These are phyloP conservation scores for Biscogniauxia marginata DNA, from an alignment of 2,329 filamentous ascomycete species.

Conservation along the genomic window DNA sequence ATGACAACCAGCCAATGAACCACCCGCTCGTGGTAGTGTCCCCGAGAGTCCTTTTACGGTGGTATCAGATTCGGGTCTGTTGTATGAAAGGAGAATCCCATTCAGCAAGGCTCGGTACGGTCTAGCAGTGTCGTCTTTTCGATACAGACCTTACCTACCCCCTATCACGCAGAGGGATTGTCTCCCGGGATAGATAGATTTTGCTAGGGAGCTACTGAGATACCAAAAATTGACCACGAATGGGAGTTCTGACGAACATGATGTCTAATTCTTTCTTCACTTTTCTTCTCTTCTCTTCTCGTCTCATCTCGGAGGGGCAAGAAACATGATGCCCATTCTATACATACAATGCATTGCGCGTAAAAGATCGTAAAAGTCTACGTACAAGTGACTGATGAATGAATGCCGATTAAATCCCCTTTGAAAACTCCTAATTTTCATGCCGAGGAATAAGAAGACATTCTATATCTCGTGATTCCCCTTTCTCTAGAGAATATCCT, in stretches of 20 bases:
- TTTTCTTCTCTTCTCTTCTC: not conserved
- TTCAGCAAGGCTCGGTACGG: slow-evolving; percentile 15
- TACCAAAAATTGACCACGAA: slow-evolving; percentile 20
- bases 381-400: too few species aligned
- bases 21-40: slow-evolving; percentile 18
- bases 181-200: slow-evolving; percentile 12
- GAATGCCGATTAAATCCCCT: not conserved
- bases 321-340: not conserved
- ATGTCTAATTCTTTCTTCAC: slow-evolving; percentile 6
- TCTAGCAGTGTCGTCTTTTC: slow-evolving; percentile 28
- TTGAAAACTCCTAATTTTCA: too few species aligned
- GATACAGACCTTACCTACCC: slow-evolving; percentile 21
- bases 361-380: not conserved
- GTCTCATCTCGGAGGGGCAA: not conserved
- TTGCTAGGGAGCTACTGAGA: slow-evolving; percentile 16
- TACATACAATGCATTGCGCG: not conserved
- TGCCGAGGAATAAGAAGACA: too few species aligned
- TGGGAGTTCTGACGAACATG: slow-evolving; percentile 13
- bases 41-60: slow-evolving; percentile 6
- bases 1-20: not conserved
- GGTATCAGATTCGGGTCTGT: slow-evolving; percentile 4
- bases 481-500: too few species aligned
- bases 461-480: too few species aligned
- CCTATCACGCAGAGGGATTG: slow-evolving; percentile 10
- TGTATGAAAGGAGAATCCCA: slow-evolving; percentile 20